A percentile compares a stretch with the other conserved stretches of the same genome.
phyloP scores from a whole-genome alignment of 2,329 filamentous ascomycete species.

The Fusarium vanettenii region DNA sequence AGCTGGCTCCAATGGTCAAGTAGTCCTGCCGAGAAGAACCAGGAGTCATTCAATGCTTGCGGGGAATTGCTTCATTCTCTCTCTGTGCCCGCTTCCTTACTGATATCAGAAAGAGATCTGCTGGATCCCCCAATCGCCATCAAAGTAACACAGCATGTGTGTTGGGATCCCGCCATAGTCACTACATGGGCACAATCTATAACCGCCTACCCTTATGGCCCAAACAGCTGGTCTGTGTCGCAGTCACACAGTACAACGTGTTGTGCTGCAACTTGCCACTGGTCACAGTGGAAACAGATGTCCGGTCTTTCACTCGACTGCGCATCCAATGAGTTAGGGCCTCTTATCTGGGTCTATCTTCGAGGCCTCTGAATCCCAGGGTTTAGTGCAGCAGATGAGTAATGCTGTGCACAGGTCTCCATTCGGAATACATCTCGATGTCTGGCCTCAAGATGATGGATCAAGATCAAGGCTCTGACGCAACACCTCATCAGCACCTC shows the following conservation, averaged over 20 bases:
- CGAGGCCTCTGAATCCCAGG: background rate
- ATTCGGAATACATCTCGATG: background rate
- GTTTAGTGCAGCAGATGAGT: slow-evolving; percentile 10
- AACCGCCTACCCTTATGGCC: background rate
- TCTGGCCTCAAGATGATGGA: background rate
- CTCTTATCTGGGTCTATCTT: slow-evolving; percentile 33
- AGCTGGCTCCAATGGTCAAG: background rate
- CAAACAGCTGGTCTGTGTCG: slow-evolving; percentile 10
- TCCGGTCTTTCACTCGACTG: slow-evolving; percentile 16
- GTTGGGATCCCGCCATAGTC: background rate
- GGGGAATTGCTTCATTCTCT: background rate
- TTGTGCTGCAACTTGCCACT: slow-evolving; percentile 23
- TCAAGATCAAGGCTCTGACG: background rate
- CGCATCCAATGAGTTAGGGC: slow-evolving; percentile 28
- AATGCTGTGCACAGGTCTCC: background rate
- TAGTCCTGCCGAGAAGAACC: background rate
- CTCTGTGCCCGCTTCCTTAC: background rate
- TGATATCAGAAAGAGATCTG: background rate
- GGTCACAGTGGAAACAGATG: slow-evolving; percentile 21
- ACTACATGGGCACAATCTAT: slow-evolving; percentile 11
- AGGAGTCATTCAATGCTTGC: background rate
- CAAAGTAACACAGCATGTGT: slow-evolving; percentile 8
- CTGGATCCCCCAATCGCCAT: background rate
- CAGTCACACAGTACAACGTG: slow-evolving; percentile 3
- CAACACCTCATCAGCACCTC: slow-evolving; percentile 4